phyloP scores from a whole-genome alignment of 1,139 yeast genomes.

The Sugiyamaella japonica region DNA sequence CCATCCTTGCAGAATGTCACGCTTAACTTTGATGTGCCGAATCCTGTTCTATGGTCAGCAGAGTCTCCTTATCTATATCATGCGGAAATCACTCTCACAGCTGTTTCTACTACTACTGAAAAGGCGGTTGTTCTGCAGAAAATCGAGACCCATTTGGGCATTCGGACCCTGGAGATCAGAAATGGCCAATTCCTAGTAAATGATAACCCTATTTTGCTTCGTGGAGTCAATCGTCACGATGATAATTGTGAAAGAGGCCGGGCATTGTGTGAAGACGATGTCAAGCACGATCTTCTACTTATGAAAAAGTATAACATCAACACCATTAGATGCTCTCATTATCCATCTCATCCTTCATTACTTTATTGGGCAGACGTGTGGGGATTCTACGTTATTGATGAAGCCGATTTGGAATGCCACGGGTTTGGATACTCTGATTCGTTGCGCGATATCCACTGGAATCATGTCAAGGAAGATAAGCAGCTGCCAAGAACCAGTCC shows the following conservation, averaged over 20 bases:
- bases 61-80: slow-evolving; percentile 41
- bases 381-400: slow-evolving; percentile 44
- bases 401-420: slow-evolving; percentile 45
- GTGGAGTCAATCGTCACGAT: slow-evolving; percentile 44
- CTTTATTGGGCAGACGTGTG: slow-evolving; percentile 33
- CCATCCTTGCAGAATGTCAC: background rate
- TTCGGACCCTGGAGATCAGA: slow-evolving; percentile 38
- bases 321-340: slow-evolving; percentile 43
- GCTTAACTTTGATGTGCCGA: slow-evolving; percentile 17
- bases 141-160: slow-evolving; percentile 38
- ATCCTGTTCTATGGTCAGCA: slow-evolving; percentile 41
- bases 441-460: slow-evolving; percentile 12
- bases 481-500: slow-evolving; percentile 23
- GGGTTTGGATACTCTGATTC: slow-evolving; percentile 33
- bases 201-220: slow-evolving; percentile 36
- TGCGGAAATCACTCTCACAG: slow-evolving; percentile 24
- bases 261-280: slow-evolving; percentile 40
- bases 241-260: slow-evolving; percentile 41
- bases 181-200: slow-evolving; percentile 39
- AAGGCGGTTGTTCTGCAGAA: slow-evolving; percentile 23
- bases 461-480: slow-evolving; percentile 6
- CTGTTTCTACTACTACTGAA: background rate
- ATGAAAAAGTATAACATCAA: slow-evolving; percentile 44
- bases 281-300: slow-evolving; percentile 36
- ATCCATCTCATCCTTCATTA: slow-evolving; percentile 38